Base-by-base conservation (phyloP, 164 flowering plant species). In the Magnolia changhungtana region DNA sequence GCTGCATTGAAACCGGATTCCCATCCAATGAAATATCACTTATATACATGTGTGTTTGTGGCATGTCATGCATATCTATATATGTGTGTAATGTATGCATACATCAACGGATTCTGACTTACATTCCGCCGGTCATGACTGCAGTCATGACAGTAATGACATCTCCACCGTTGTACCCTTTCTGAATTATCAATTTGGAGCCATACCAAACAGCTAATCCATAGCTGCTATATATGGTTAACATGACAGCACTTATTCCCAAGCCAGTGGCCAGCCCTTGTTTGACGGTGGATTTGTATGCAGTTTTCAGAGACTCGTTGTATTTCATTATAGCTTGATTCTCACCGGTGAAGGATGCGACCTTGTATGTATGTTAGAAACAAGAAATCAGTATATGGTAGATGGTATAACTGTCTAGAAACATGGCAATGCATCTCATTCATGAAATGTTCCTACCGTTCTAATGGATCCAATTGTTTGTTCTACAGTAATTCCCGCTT, bases 331-430 rank as follows among this genome's bases (percentile, higher is more conserved):
- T 76, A 1, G 98, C 98, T 82, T 80, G 85, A 72, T 83, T 90
- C 87, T 93, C 97, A 50, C 96, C 96, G 4, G 95, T 90, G 79
- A 91, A 94, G 9, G 97, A 90, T 23, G 93, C 91, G 49, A 94
- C 97, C 98, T 94, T 23, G 8, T 19, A 5, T 52, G 50, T 64
- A 80, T 91, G 86, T 77, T 89, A 18, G 84, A 67, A 31, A 90
- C 83, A 75, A 80, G 63, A 24, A n/a, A n/a, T 72, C 18, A 7
- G 37, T 65, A 27, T 5, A 2, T 21, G 10, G 9, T 19, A 1
- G 1, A 7, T 37, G 29, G 6, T 37, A 37, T 37, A 37, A 37
- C 45, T 37, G 45, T 37, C 45, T 37, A 37, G 45, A 37, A 37
- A 37, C 45, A 4, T 3, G 0, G 45, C 80, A 5, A 77, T 80